Percentiles rank a stretch among this genome's conserved stretches.
Evolutionary conservation across 2,329 filamentous ascomycete genomes (phyloP).

Genomic region (Ophiostoma sp.): DNA sequence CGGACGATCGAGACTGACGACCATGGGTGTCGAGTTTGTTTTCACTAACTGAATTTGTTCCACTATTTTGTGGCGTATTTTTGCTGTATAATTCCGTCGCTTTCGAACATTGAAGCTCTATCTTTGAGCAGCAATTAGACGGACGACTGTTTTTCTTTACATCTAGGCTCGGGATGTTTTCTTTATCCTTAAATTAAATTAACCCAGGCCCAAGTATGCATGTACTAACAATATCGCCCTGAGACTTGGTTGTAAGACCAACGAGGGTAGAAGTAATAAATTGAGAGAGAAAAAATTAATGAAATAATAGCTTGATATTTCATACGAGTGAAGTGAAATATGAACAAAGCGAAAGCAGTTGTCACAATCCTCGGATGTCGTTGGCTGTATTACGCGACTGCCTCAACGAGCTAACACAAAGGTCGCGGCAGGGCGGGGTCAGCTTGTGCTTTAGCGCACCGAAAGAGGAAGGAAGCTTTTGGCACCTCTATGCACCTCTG

Average conservation of each 20-base stretch:
- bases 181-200: background rate
- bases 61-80: constrained; percentile 14
- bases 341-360: background rate
- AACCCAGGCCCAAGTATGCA: background rate
- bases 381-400: no score
- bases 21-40: background rate
- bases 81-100: background rate
- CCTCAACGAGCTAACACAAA: no score
- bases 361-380: background rate
- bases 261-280: background rate
- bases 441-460: constrained; percentile 1
- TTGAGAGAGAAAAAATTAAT: background rate
- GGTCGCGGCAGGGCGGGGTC: background rate
- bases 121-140: background rate
- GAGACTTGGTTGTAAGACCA: background rate
- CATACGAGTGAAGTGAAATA: background rate
- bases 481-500: background rate
- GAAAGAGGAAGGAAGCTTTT: constrained; percentile 20
- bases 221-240: constrained; percentile 8
- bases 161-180: background rate
- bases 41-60: constrained; percentile 15
- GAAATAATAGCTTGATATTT: background rate
- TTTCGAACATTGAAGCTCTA: background rate
- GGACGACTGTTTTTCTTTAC: background rate
- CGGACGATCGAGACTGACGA: background rate